A percentile compares a stretch with the other conserved stretches of the same genome.
Conservation (phyloP, 164 flowering plant genomes). For the Litsea cubeba region DNA sequence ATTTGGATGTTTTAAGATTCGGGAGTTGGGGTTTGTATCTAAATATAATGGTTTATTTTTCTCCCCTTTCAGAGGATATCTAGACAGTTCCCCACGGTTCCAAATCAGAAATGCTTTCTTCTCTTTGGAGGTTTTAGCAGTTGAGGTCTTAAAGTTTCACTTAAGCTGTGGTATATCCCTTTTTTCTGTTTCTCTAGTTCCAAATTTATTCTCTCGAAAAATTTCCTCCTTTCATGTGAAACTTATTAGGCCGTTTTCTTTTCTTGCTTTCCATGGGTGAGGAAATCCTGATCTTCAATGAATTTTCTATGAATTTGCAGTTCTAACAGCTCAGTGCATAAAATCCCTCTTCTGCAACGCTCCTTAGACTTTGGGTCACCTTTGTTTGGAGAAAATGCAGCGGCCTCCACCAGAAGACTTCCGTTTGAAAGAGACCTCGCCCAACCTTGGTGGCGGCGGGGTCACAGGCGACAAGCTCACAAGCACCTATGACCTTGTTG, state of each 20-base stretch:
- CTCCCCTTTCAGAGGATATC: not conserved
- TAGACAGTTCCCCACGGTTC: not conserved
- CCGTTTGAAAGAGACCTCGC: slow-evolving; percentile 6
- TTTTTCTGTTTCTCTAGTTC: not conserved
- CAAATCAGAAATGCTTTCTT: not conserved
- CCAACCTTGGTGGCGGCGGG: slow-evolving; percentile 6
- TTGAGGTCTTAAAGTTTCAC: not conserved
- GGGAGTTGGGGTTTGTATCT: not conserved
- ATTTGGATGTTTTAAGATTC: not conserved
- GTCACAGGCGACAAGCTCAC: slow-evolving; percentile 40
- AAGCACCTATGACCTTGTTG: slow-evolving; percentile 91
- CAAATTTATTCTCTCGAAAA: no score
- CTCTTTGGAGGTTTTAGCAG: not conserved
- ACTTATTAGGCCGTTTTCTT: not conserved
- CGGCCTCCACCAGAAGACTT: slow-evolving; percentile 1
- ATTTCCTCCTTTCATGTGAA: not conserved
- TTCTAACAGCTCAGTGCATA: not conserved
- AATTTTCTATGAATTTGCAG: not conserved
- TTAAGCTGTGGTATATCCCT: not conserved
- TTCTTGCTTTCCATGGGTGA: not conserved
- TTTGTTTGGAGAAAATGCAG: not conserved
- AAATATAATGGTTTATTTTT: no score
- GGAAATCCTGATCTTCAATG: not conserved
- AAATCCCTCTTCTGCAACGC: not conserved
- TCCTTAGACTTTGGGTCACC: not conserved